These are phyloP conservation scores for Trametes pubescens DNA, from an alignment of 1,284 basidiomycete genomes.

Conservation along the genomic window DNA sequence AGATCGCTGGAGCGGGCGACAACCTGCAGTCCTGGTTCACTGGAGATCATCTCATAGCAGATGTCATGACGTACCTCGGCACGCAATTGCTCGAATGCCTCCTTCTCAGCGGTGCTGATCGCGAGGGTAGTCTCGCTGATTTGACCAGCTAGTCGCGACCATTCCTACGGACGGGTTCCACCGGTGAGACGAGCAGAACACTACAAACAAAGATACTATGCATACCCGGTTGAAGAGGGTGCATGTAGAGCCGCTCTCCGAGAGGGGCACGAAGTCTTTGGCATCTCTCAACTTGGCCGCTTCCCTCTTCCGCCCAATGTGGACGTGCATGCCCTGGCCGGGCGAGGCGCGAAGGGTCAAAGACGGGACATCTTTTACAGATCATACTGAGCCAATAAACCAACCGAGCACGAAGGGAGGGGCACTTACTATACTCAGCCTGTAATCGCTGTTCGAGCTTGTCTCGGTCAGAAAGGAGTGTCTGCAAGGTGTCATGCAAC, in stretches of 20 bases:
- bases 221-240: constrained; percentile 75
- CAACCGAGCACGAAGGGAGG: constrained; percentile 11
- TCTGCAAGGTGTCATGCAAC: constrained; percentile 61
- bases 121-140: constrained; percentile 66
- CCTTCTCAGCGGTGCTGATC: constrained; percentile 68
- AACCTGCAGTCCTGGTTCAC: constrained; percentile 55
- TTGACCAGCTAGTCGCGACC: constrained; percentile 75
- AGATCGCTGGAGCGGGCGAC: constrained; percentile 63
- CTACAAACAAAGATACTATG: constrained; percentile 18
- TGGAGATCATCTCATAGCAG: not conserved
- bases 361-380: constrained; percentile 66
- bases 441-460: constrained; percentile 65
- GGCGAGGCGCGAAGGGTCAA: constrained; percentile 74
- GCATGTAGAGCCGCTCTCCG: constrained; percentile 71
- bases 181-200: not conserved
- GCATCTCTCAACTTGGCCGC: constrained; percentile 55
- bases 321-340: constrained; percentile 77
- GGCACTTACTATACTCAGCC: constrained; percentile 57
- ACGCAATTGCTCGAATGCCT: constrained; percentile 75
- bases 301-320: constrained; percentile 72
- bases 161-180: constrained; percentile 57
- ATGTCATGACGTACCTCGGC: constrained; percentile 57
- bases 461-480: constrained; percentile 56
- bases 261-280: constrained; percentile 61
- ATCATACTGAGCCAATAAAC: not conserved